These are phyloP conservation scores for Halteria grandinella DNA, from an alignment of 73 alveolate genomes.

Conservation along the genomic window DNA sequence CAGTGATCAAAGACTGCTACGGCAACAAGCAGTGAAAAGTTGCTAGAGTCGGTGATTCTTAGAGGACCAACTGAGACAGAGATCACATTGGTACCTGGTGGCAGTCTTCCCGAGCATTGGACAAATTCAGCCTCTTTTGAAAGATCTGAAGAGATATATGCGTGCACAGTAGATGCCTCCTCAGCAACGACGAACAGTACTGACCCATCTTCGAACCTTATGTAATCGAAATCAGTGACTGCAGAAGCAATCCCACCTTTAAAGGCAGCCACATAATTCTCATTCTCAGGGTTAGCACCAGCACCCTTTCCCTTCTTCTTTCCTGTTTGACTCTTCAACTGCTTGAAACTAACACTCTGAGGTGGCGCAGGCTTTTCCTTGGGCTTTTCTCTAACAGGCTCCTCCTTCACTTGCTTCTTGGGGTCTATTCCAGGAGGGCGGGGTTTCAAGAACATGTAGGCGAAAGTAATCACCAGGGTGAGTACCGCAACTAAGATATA, in stretches of 20 bases:
- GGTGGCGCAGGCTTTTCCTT: too few relatives aligned
- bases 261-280: constrained; percentile 26
- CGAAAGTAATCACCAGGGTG: too few relatives aligned
- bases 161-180: constrained; percentile 27
- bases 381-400: too few relatives aligned
- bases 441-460: too few relatives aligned
- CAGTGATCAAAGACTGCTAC: constrained; percentile 44
- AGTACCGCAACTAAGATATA: too few relatives aligned
- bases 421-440: too few relatives aligned
- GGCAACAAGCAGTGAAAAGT: constrained; percentile 27
- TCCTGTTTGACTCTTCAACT: constrained; percentile 4
- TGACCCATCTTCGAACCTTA: constrained; percentile 17
- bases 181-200: constrained; percentile 29
- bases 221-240: constrained; percentile 39
- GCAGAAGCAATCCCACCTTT: constrained; percentile 43
- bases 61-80: constrained; percentile 44
- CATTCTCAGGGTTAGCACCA: constrained; percentile 35
- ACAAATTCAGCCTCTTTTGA: constrained; percentile 6
- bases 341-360: constrained; percentile 48
- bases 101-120: not conserved
- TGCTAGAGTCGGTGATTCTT: constrained; percentile 13
- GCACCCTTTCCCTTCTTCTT: constrained; percentile 5
- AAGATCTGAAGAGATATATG: not conserved
- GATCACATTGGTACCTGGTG: constrained; percentile 11
- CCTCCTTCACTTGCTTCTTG: too few relatives aligned